Evolutionary conservation across 148 eudicot species (phyloP), one percentile per base, ranked within the genome.

Genomic region (Chenopodium quinoa): DNA sequence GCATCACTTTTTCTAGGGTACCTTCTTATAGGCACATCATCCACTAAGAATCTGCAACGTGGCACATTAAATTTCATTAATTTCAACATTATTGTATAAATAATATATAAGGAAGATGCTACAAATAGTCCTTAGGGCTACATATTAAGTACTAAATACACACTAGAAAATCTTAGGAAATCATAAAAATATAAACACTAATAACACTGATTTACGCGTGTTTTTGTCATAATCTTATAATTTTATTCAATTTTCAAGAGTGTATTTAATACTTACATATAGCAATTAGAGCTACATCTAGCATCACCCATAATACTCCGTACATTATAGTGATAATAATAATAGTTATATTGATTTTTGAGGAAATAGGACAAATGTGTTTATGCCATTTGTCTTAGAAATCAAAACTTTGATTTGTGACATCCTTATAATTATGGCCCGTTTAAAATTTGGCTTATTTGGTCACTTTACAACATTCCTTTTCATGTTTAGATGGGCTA

Each of bases 1-100:
- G 90, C 86, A 8, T 54, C 94, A 63, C 95, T 96, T 76, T 90
- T 96, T 80, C 88, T 92, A 13, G 90, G 91, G 86, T 96, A 96
- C 85, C 97, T 91, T 80, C 99, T 87, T 85, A 96, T 91, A n/a
- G 99, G 99, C 58, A 96, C 84, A 87, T 96, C 97, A 79, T 96
- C 99, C 66, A 96, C 99, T 50, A 94, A 84, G 83, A 96, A 96
- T 90, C 99, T 96, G 90, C 70, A 88, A 81, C 10, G 44, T 80
- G 80, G 80, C n/a, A 37, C 75, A 67, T 37, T 58, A 0, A 40
- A 20, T 72, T 22, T 37, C 44, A 72, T 72, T 16, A 72, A 22
- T 44, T 9, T 44, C 8, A 1, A 8, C 23, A 65, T 23, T 23
- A 65, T 65, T 65, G 31, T 50, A 50, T 50, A 25, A 23, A 31